These are phyloP conservation scores for Arctium minus DNA, from an alignment of 129 eudicot genomes.

Conservation along the genomic window DNA sequence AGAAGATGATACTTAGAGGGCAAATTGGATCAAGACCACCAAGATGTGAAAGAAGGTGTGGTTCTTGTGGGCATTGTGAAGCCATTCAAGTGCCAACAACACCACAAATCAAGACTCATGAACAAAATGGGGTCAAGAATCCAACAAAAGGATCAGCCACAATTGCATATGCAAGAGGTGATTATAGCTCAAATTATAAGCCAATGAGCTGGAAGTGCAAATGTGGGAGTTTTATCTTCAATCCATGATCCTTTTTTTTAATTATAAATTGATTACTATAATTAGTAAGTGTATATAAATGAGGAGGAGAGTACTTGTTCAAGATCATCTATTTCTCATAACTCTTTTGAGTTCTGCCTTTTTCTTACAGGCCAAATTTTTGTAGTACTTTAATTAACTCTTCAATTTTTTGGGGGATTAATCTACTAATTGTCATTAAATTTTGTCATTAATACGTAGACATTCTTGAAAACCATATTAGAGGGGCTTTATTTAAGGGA, in stretches of 20 bases:
- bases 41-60: conserved; percentile 73
- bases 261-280: conserved; percentile 1
- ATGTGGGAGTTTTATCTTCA: conserved; percentile 78
- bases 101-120: conserved; percentile 40
- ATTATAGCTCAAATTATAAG: conserved; percentile 67
- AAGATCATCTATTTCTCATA: background rate
- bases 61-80: conserved; percentile 74
- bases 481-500: background rate
- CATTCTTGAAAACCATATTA: conserved; percentile 14
- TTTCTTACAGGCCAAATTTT: conserved; percentile 25
- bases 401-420: background rate
- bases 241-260: conserved; percentile 41
- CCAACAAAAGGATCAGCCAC: conserved; percentile 22
- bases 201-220: conserved; percentile 95
- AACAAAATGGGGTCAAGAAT: conserved; percentile 20
- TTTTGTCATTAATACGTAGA: conserved; percentile 17
- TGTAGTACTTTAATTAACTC: conserved; percentile 7
- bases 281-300: conserved; percentile 30
- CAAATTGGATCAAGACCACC: conserved; percentile 94
- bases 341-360: conserved; percentile 11
- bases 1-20: conserved; percentile 39
- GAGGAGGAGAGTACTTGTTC: conserved; percentile 5
- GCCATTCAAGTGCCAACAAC: conserved; percentile 91
- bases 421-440: background rate
- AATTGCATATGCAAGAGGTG: conserved; percentile 51